Base-by-base conservation (phyloP, 257 asterid species). In the Nicotiana paniculata region DNA sequence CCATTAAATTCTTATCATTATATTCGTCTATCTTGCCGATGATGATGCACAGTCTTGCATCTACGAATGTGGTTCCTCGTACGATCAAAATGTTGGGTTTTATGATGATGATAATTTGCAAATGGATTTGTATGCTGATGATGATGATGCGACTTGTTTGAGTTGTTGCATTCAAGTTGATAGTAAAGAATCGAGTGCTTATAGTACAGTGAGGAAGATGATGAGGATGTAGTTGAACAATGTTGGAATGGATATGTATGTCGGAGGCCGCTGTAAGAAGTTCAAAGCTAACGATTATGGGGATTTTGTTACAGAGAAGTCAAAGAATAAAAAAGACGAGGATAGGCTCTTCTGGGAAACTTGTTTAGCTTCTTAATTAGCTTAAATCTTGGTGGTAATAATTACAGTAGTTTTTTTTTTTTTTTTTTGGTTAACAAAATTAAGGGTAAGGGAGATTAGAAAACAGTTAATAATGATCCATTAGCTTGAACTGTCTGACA, bases 31-130 rank as follows among this genome's bases (percentile, higher is more conserved):
- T 21, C 53, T 35, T 17, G 85, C 17, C 1, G 82, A 80, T 5
- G 84, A 77, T 59, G 86, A 86, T 57, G 88, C 86, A 8, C 30
- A 82, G 30, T 85, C 88, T 61, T 85, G 88, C 86, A 61, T 83
- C 82, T 82, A 53, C 53, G 81, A 79, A 17, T 9, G 6, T 13
- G 3, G 37, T 12, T 65, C 72, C 33, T 10, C 74, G 5, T 37
- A 51, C 5, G 68, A 69, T 13, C 21, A 30, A 3, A 24, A 18
- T 5, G 1, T 13, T n/a, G 15, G 4, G 26, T 39, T 10, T 17
- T 35, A 18, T 6, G 81, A 11, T 9, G 62, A 46, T 4, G 62
- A 75, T 21, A 21, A 21, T 15, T 3, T 30, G 16, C 4, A 35
- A 4, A 18, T 39, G 24, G 84, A 80, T 54, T 48, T 46, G 3